Conservation (phyloP, 805 yeast genomes). For the Candida loeiensis region DNA sequence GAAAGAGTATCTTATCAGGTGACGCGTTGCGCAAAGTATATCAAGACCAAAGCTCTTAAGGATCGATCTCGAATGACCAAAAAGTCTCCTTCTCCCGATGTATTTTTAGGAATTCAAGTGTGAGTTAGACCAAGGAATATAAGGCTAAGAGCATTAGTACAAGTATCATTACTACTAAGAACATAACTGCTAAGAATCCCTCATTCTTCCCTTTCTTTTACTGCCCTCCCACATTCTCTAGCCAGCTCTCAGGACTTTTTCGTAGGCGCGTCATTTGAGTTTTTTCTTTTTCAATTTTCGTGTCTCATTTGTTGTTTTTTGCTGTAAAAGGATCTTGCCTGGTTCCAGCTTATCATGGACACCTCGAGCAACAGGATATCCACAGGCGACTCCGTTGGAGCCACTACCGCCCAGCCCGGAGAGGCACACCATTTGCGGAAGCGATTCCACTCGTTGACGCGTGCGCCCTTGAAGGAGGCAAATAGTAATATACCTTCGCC, state of each 20-base stretch:
- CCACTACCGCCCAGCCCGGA: conserved; percentile 4
- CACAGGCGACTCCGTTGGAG: neutral
- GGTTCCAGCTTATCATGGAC: conserved; percentile 5
- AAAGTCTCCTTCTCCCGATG: too few relatives aligned
- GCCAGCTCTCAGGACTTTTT: neutral
- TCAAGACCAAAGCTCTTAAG: too few relatives aligned
- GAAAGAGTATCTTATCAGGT: neutral
- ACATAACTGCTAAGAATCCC: too few relatives aligned
- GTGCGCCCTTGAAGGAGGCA: conserved; percentile 41
- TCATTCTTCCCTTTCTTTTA: too few relatives aligned
- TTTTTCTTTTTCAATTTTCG: conserved; percentile 1
- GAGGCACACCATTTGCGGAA: conserved; percentile 8
- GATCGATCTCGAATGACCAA: too few relatives aligned
- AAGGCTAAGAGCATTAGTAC: too few relatives aligned
- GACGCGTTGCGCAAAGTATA: too few relatives aligned
- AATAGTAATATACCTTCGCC: conserved; percentile 39
- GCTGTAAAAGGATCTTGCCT: neutral
- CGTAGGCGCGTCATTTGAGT: neutral
- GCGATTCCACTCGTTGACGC: conserved; percentile 12
- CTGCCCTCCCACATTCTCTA: too few relatives aligned
- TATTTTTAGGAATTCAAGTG: too few relatives aligned
- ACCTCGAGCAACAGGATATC: conserved; percentile 6
- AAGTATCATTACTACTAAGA: too few relatives aligned
- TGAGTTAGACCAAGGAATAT: too few relatives aligned
- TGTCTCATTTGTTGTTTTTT: conserved; percentile 4